Evolutionary conservation across 1,284 basidiomycete genomes (phyloP), one percentile per base, ranked within the genome.

Genomic region (Ganoderma multipileum): DNA sequence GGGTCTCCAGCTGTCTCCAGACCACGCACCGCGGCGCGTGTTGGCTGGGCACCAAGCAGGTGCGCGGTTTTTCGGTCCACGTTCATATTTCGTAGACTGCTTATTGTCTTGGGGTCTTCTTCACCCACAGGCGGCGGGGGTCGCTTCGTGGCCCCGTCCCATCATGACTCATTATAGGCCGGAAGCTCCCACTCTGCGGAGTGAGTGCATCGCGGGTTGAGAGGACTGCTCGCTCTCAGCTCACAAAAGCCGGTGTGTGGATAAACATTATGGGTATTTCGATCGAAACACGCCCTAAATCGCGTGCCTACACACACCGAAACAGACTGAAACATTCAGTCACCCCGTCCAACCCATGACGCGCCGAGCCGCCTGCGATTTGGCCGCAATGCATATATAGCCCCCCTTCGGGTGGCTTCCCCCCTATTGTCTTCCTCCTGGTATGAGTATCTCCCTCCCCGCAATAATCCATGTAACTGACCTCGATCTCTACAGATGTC

Each of bases 1-100:
- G 52, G 55, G 18, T 20, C 44, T 58, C n/a, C n/a, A n/a, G n/a
- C n/a, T n/a, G n/a, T n/a, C 8, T 58, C 33, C 55, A 58, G 55
- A 38, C 33, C 55, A 38, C 28, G 30, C 33, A n/a, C 33, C 52
- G 52, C 14, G 52, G 14, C 7, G 47, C 47, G n/a, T 26, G 42
- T 50, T 12, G 9, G 47, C 47, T 26, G 47, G 47, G 47, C 47
- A 50, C 47, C n/a, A 26, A 5, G 23, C n/a, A 50, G 47, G 47
- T 26, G 47, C 12, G 47, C 47, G 11, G 23, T 50, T n/a, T 23
- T 14, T 50, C 47, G 23, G 47, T 8, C 12, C 23, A 50, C 9
- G 11, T 26, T 26, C 23, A 14, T 50, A 12, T 50, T 26, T 26
- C 23, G 47, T 50, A 50, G 23, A 26, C 47, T 26, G 47, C 47